Evolutionary conservation across 139 green algal genomes (phyloP), one percentile per base, ranked within the genome.

Genomic region (Prasinococcaceae sp.): DNA sequence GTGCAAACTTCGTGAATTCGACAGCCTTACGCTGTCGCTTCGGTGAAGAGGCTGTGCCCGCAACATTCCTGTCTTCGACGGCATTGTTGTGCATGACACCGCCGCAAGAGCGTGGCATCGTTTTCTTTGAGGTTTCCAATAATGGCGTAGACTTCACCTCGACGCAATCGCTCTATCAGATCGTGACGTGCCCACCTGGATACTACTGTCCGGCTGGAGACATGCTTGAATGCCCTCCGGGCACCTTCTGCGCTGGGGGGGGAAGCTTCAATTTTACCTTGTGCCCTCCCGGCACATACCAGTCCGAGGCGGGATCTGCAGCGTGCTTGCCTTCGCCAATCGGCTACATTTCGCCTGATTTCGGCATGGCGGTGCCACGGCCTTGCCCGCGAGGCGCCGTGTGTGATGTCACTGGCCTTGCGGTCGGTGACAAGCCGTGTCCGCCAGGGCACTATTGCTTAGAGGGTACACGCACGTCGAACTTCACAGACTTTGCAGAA

Each of bases 371-470:
- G 20, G 24, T 49, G 6, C 37, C 51, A 4, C 30, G 16, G 2
- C 5, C 22, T 20, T 59, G 51, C 39, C 51, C 51, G 19, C 35
- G 23, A 3, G 51, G 51, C 23, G 20, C 20, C 6, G 38, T 59
- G 24, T 59, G 51, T 36, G 51, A 59, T 38, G 39, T 36, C 24
- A 59, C 37, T 0, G 51, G 51, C n/a, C 36, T 59, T 17, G 6
- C 37, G 3, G 12, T 20, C 16, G 14, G 12, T 12, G 38, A 3
- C 51, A 59, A 59, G 51, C n/a, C 42, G 17, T 59, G 51, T 23
- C 37, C 38, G 23, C 37, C 51, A 6, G 51, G 51, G 39, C 51
- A 59, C 37, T 59, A 50, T 26, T 59, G 51, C 37, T 14, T 59
- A 16, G 51, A 49, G 8, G 51, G 51, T 23, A 59, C 51, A 26